Conservation (phyloP, 2,329 filamentous ascomycete species). For the Aureobasidium sp. region DNA sequence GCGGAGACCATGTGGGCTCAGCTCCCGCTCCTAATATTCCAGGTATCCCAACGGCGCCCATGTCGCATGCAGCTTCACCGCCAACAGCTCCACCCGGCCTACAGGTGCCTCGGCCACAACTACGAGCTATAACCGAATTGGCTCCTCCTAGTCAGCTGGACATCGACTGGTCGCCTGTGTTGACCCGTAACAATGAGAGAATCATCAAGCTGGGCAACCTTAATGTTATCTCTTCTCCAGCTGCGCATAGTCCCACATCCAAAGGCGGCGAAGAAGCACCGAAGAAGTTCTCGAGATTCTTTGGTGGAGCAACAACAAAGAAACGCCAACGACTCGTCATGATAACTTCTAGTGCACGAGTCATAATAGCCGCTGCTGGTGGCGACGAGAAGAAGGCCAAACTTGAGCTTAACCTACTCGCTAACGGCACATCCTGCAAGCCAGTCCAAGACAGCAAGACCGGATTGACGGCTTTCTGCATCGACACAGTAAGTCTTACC, state of each 20-base stretch:
- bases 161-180: constrained; percentile 95
- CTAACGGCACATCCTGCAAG: constrained; percentile 67
- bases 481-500: constrained; percentile 71
- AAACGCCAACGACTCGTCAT: constrained; percentile 90
- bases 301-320: constrained; percentile 82
- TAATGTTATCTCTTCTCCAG: constrained; percentile 69
- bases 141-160: constrained; percentile 95
- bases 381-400: constrained; percentile 96
- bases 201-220: constrained; percentile 92
- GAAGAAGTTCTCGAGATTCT: constrained; percentile 88
- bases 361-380: constrained; percentile 82
- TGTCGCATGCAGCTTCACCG: background rate
- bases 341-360: constrained; percentile 83
- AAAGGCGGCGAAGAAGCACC: constrained; percentile 52
- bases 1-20: constrained; percentile 15
- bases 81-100: constrained; percentile 14
- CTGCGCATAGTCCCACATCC: constrained; percentile 63
- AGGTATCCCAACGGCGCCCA: background rate
- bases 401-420: constrained; percentile 76
- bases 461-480: constrained; percentile 76
- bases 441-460: constrained; percentile 71
- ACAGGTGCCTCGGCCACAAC: constrained; percentile 47
- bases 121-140: constrained; percentile 84
- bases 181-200: constrained; percentile 83
- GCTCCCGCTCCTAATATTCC: background rate